These are phyloP conservation scores for Heritiera fomes DNA, from an alignment of 345 rosid species.

Conservation along the genomic window DNA sequence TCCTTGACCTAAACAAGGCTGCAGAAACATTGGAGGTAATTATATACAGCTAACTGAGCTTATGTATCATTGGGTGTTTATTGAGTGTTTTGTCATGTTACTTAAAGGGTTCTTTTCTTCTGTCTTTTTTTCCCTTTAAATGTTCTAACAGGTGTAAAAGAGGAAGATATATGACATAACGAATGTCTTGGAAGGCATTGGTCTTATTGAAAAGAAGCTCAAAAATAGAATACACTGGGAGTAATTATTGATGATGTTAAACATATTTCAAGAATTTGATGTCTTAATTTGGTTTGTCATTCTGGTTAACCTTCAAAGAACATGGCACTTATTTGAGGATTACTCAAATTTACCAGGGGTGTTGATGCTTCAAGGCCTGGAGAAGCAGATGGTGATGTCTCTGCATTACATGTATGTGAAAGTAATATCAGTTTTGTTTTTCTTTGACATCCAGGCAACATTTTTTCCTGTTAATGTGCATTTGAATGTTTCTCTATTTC, in stretches of 20 bases:
- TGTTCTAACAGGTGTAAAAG: conserved; percentile 38
- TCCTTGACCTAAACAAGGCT: conserved; percentile 80
- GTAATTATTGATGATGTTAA: conserved; percentile 42
- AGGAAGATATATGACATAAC: conserved; percentile 67
- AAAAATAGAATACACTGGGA: conserved; percentile 92
- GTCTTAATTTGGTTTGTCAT: conserved; percentile 14
- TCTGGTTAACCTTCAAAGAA: conserved; percentile 15
- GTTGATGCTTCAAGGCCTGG: conserved; percentile 61
- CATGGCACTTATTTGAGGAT: conserved; percentile 32
- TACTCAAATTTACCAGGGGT: conserved; percentile 60
- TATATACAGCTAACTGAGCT: not conserved
- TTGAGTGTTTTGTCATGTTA: not conserved
- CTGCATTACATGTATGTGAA: conserved; percentile 62
- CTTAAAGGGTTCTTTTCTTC: conserved; percentile 3
- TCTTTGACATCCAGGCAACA: not conserved
- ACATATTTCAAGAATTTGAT: conserved; percentile 25
- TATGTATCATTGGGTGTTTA: not conserved
- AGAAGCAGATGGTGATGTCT: conserved; percentile 51
- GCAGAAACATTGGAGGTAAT: conserved; percentile 83
- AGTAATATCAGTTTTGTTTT: not conserved
- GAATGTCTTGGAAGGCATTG: conserved; percentile 96
- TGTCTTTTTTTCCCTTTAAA: not conserved
- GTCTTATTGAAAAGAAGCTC: conserved; percentile 88
- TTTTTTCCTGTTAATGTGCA: not conserved
- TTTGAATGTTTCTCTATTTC: conserved; percentile 1